These are phyloP conservation scores for Pseudisothecium myosuroides DNA, from an alignment of 225 moss, liverwort and hornwort species.

Conservation along the genomic window DNA sequence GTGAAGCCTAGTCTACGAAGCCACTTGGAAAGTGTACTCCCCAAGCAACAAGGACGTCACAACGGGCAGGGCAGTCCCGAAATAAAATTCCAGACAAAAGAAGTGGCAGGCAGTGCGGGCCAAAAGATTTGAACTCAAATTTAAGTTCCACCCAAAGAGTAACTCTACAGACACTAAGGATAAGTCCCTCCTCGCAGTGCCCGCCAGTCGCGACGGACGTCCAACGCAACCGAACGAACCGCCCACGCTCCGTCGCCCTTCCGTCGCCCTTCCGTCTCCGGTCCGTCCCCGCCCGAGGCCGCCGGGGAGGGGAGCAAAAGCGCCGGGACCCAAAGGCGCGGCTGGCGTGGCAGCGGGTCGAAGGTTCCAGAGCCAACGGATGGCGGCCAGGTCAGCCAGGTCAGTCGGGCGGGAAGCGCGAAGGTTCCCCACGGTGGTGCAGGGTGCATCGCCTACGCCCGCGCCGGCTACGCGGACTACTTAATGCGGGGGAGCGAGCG, in stretches of 20 bases:
- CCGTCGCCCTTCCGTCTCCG: background rate
- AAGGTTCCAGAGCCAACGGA: constrained; percentile 2
- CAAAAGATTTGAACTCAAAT: background rate
- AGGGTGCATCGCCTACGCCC: background rate
- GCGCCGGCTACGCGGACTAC: constrained; percentile 4
- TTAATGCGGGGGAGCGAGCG: background rate
- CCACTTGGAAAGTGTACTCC: background rate
- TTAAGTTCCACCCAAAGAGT: no score
- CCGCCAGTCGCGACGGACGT: background rate
- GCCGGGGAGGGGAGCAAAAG: background rate
- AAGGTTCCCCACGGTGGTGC: constrained; percentile 1
- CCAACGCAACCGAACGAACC: background rate
- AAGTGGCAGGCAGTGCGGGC: background rate
- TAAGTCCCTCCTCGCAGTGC: background rate
- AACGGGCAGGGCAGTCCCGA: background rate
- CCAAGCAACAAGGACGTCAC: background rate
- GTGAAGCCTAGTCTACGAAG: background rate
- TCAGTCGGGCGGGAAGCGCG: constrained; percentile 10
- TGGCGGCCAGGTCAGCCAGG: background rate
- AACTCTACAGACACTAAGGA: background rate
- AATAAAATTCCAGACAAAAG: background rate
- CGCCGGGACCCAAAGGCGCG: constrained; percentile 2
- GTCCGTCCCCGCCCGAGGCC: background rate
- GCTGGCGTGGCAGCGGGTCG: background rate
- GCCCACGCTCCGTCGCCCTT: background rate